Conservation (phyloP, 441 rosid genomes). For the Adansonia grandidieri region DNA sequence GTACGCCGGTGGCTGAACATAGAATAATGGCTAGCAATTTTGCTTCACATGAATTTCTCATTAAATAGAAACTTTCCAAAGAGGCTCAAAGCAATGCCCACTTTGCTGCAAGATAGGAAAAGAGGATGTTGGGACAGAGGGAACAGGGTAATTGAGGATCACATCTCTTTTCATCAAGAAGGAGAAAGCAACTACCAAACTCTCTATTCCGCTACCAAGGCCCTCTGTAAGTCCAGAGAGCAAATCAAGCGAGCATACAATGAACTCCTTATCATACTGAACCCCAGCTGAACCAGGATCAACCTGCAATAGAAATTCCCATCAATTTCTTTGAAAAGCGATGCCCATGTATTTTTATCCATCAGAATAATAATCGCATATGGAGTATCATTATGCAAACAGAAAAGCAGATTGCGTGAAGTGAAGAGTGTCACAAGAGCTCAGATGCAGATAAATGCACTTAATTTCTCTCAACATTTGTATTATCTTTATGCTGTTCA, state of each 20-base stretch:
- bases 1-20: background rate
- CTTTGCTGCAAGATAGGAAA: constrained; percentile 13
- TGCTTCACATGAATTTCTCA: background rate
- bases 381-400: background rate
- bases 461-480: background rate
- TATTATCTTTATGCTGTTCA: background rate
- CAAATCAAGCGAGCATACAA: constrained; percentile 92
- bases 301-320: constrained; percentile 52
- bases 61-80: background rate
- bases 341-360: background rate
- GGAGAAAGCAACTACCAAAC: constrained; percentile 67
- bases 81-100: background rate
- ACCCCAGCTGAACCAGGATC: constrained; percentile 77
- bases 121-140: background rate
- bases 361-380: constrained; percentile 10
- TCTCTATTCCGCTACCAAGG: constrained; percentile 90
- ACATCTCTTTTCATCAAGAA: constrained; percentile 8
- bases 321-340: constrained; percentile 15
- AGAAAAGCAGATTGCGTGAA: constrained; percentile 15
- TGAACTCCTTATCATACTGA: constrained; percentile 87
- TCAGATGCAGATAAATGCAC: background rate
- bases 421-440: background rate
- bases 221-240: constrained; percentile 98
- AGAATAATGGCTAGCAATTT: background rate
- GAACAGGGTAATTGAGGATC: background rate